These are phyloP conservation scores for Glycyrrhiza uralensis DNA, from an alignment of 306 rosid genomes.

Conservation along the genomic window DNA sequence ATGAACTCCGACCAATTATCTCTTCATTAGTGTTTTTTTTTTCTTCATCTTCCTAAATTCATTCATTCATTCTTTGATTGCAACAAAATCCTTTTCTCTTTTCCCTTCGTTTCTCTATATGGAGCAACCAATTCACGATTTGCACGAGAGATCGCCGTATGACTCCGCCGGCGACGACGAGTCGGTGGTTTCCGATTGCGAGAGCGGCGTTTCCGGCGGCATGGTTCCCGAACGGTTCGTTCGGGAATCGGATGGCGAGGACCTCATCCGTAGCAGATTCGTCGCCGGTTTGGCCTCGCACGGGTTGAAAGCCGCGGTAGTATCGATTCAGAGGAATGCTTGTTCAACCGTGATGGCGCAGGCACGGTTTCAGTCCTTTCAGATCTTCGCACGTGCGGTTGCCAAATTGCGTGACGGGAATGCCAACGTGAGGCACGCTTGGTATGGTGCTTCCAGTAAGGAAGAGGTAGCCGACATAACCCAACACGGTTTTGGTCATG, in stretches of 20 bases:
- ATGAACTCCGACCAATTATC: not conserved
- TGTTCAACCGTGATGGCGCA: conserved; percentile 31
- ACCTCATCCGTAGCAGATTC: conserved; percentile 44
- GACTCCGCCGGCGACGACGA: conserved; percentile 33
- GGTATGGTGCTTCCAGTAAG: conserved; percentile 53
- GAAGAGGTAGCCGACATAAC: conserved; percentile 55
- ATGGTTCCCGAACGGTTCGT: conserved; percentile 13
- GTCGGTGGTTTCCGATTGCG: conserved; percentile 55
- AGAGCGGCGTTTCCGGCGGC: conserved; percentile 46
- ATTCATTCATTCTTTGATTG: not conserved
- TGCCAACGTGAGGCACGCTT: conserved; percentile 64
- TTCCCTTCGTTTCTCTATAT: not conserved
- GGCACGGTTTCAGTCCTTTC: conserved; percentile 64
- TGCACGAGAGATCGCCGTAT: not conserved
- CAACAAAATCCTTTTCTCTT: not conserved
- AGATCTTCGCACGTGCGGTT: conserved; percentile 50
- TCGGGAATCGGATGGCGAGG: conserved; percentile 40
- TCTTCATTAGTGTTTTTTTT: not conserved
- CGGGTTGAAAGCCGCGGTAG: conserved; percentile 37
- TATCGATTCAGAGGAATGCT: conserved; percentile 39
- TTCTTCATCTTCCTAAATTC: not conserved
- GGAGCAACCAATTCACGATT: conserved; percentile 28
- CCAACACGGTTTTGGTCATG: conserved; percentile 54
- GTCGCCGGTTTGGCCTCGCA: conserved; percentile 31
- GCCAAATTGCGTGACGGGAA: conserved; percentile 45